These are phyloP conservation scores for Pythium graminicola DNA, from an alignment of 352 stramenopile species.

Conservation along the genomic window DNA sequence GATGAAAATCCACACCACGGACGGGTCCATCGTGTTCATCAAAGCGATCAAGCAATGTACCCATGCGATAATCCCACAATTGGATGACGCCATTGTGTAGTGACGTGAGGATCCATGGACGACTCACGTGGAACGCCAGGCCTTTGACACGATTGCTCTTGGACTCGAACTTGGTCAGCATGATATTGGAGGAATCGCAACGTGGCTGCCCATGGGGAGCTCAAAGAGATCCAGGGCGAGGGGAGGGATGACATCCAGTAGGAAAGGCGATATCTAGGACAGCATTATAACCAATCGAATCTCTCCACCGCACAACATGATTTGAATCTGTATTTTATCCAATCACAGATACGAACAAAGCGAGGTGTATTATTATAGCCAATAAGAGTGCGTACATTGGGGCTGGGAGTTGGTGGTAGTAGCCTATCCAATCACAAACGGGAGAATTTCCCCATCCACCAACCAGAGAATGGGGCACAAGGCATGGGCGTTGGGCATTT, in stretches of 20 bases:
- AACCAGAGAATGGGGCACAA: slow-evolving; percentile 27
- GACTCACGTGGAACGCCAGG: slow-evolving; percentile 97
- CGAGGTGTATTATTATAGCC: slow-evolving; percentile 2
- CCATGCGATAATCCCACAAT: slow-evolving; percentile 99
- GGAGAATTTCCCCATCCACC: slow-evolving; percentile 20
- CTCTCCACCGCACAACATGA: neutral
- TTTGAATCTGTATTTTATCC: slow-evolving; percentile 5
- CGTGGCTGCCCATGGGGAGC: slow-evolving; percentile 4
- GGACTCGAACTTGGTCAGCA: slow-evolving; percentile 99
- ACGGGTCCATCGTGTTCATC: slow-evolving; percentile 99
- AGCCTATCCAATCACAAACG: slow-evolving; percentile 29
- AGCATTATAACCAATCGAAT: slow-evolving; percentile 17
- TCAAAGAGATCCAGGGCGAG: neutral
- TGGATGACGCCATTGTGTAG: slow-evolving; percentile 98
- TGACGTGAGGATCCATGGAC: slow-evolving; percentile 98
- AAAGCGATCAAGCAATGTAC: slow-evolving; percentile 98
- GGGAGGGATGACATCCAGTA: slow-evolving; percentile 2
- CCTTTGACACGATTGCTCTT: slow-evolving; percentile 99
- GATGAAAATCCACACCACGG: slow-evolving; percentile 98
- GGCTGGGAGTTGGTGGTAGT: slow-evolving; percentile 25
- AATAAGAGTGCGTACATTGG: neutral
- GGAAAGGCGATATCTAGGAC: neutral
- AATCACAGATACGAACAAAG: neutral
- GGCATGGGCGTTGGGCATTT: slow-evolving; percentile 28
- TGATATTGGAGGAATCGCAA: slow-evolving; percentile 33